Conservation (phyloP, 305 asterid genomes). For the Stenogyne calaminthoides region DNA sequence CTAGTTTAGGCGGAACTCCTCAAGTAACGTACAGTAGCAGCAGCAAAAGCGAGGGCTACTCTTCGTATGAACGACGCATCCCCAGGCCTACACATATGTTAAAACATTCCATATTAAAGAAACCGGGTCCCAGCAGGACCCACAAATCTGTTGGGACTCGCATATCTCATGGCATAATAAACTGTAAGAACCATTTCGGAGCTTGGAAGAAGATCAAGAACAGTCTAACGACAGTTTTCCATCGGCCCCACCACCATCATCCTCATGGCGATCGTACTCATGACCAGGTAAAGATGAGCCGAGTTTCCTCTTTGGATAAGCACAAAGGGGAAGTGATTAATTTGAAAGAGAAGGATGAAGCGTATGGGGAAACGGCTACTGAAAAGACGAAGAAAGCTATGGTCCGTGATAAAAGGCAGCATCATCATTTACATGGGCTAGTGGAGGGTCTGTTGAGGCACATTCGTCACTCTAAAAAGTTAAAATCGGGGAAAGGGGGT, state of each 20-base stretch:
- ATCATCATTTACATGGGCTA: slow-evolving; percentile 48
- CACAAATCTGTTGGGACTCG: too few relatives aligned
- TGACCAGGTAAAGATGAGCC: slow-evolving; percentile 30
- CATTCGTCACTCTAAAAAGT: slow-evolving; percentile 43
- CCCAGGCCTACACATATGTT: background rate
- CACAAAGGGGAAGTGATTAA: slow-evolving; percentile 29
- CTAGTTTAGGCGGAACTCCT: slow-evolving; percentile 16
- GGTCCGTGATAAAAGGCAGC: slow-evolving; percentile 34
- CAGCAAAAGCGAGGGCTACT: slow-evolving; percentile 23
- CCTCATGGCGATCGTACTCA: slow-evolving; percentile 31
- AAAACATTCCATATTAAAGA: slow-evolving; percentile 31
- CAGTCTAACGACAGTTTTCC: slow-evolving; percentile 54
- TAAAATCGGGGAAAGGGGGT: slow-evolving; percentile 37
- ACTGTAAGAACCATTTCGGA: slow-evolving; percentile 39
- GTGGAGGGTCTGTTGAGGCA: slow-evolving; percentile 56
- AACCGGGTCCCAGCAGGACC: slow-evolving; percentile 29
- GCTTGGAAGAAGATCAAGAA: slow-evolving; percentile 64
- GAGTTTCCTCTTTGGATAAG: slow-evolving; percentile 31
- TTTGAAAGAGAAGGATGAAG: background rate
- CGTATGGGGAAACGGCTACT: slow-evolving; percentile 37
- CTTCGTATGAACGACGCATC: background rate
- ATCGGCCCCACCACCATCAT: slow-evolving; percentile 54
- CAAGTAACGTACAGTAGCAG: background rate
- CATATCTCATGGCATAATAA: slow-evolving; percentile 1
- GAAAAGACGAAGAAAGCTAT: slow-evolving; percentile 44